Base-by-base conservation (phyloP, 768 basidiomycete species). In the Pleurotus cornucopiae region DNA sequence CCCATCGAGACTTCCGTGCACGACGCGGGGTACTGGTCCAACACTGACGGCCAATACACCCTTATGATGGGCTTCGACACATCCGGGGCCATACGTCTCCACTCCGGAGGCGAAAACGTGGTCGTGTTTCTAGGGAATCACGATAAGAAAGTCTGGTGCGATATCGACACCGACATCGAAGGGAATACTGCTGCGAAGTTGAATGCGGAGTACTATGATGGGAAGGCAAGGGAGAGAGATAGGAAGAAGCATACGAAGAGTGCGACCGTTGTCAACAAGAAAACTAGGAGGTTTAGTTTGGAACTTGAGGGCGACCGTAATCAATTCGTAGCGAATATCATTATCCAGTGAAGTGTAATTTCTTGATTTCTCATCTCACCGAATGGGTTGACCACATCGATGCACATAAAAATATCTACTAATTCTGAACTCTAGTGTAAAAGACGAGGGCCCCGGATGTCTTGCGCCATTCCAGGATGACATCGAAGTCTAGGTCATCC, bases 331-430 rank as follows among this genome's bases (percentile, higher is more conserved):
- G 48, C 48, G 6, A 37, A 49, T 37, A 49, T 49, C 23, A 14
- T 49, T 37, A 49, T 49, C 48, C 48, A 49, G n/a, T 49, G n/a
- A 37, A n/a, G 43, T 12, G 43, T 34, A 34, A 34, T 34, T 34
- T 7, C 30, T 34, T 7, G 30, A 34, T 34, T 34, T 9, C 30
- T 34, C 30, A 34, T 34, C 6, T 34, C 30, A 34, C 30, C 30
- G 6, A 9, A 34, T 7, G 30, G 30, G 30, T 34, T 34, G 30
- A 11, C 30, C 30, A 7, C 11, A 34, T 34, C 11, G 30, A 34
- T 34, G 11, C 30, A 34, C 30, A 34, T 34, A 7, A 34, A 34
- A 7, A 34, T 34, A 34, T 11, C 30, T 34, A 34, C 30, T 30
- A 30, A 30, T 30, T 6, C 30, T 2, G 30, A 34, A 34, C 30